Base-by-base conservation (phyloP, 164 flowering plant species). In the Aristolochia californica region DNA sequence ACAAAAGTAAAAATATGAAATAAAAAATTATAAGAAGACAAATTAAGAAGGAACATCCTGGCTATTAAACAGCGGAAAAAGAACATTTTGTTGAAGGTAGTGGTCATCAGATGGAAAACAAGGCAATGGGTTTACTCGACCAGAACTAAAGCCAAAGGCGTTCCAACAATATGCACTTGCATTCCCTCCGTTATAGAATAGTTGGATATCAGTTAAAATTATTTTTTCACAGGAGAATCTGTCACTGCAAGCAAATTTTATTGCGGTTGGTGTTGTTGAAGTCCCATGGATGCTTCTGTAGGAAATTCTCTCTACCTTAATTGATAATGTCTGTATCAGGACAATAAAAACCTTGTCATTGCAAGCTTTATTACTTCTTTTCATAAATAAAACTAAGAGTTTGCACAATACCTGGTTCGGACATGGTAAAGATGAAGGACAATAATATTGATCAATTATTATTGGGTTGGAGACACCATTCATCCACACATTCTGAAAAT, bases 361-460 rank as follows among this genome's bases (percentile, higher is more conserved):
- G 10, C 40, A 34, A 15, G 23, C 5, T 27, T n/a, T 18, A 9
- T 47, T 9, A 47, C 43, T 25, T 16, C 5, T 7, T 21, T 15
- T n/a, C n/a, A n/a, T 43, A 13, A 23, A 44, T 58, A 16, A 21
- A 23, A 50, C 26, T n/a, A n/a, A 26, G 27, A 22, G 53, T 21
- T 21, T 21, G 53, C 10, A 10, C 15, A 23, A 50, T 78, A 89
- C 97, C 97, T 87, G 88, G 67, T 93, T 93, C 28, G 54, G 56
- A 77, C 99, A 90, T 44, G 88, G 82, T 12, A 4, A 2, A 13
- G 8, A 52, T 4, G 95, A 79, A 62, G 90, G 97, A 55, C 99
- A 94, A 61, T 94, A 94, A 61, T 80, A 88, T 62, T 94, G 99
- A 74, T 94, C 87, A 34, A 94, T 73, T 56, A 90, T 80, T 53